Percentiles rank a stretch among this genome's conserved stretches.
Conservation (phyloP, 768 basidiomycete genomes). For the Kockovaella imperatae region DNA sequence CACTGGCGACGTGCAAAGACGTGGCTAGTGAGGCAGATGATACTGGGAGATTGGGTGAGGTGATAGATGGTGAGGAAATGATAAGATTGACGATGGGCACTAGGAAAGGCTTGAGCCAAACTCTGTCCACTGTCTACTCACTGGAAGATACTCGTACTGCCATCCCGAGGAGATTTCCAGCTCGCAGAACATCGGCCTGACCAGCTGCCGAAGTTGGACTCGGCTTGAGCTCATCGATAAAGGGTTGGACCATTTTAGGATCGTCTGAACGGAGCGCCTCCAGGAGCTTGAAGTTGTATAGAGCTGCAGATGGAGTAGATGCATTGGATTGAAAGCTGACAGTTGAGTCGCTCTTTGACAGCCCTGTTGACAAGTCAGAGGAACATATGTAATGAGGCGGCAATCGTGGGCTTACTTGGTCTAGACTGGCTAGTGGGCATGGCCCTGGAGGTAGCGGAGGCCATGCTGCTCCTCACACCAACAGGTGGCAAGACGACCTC, state of each 20-base stretch:
- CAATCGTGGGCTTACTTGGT: too few species aligned
- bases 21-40: slow-evolving; percentile 10
- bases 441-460: too few species aligned
- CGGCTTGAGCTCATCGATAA: slow-evolving; percentile 35
- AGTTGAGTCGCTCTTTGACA: too few species aligned
- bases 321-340: not conserved
- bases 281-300: slow-evolving; percentile 39
- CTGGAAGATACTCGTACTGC: slow-evolving; percentile 33
- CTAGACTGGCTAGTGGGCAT: too few species aligned
- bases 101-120: not conserved
- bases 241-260: slow-evolving; percentile 31
- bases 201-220: slow-evolving; percentile 9
- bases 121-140: slow-evolving; percentile 7
- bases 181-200: slow-evolving; percentile 11
- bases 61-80: slow-evolving; percentile 6
- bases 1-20: slow-evolving; percentile 30
- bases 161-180: slow-evolving; percentile 19
- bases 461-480: too few species aligned
- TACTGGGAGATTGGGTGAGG: slow-evolving; percentile 18
- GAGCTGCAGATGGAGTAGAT: slow-evolving; percentile 7
- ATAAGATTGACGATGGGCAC: slow-evolving; percentile 22
- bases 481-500: too few species aligned
- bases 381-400: too few species aligned
- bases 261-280: slow-evolving; percentile 39
- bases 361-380: too few species aligned